Base-by-base conservation (phyloP, 2,329 filamentous ascomycete species). In the Scedosporium apiospermum region DNA sequence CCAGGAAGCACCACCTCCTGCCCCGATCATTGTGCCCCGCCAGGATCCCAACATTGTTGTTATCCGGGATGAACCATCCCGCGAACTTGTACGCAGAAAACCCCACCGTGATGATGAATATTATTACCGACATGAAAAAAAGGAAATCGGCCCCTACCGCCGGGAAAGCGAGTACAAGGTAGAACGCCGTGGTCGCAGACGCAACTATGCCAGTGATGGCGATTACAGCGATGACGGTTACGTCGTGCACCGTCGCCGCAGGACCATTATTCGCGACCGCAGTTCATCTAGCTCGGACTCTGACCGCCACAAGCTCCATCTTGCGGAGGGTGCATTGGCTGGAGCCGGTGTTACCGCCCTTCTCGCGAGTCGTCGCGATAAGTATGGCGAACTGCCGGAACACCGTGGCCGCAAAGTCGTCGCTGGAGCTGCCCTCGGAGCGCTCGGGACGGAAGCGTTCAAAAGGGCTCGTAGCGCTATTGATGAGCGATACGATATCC, bases 311-410 rank as follows among this genome's bases (percentile, higher is more conserved):
- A 85, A 79, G 70, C 81, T 82, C 51, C 82, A 86, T 66, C 71
- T 88, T 4, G 85, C 85, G 23, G 84, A 86, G 68, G 85, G 85
- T n/a, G 85, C 84, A 9, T 76, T 87, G 16, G 85, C 85, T 30
- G 85, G 84, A 16, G 85, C 85, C 18, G 85, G 85, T 58, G 72
- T 85, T 6, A 81, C 82, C 10, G 85, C 85, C n/a, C 72, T 88
- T 2, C 72, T 86, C 5, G 77, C 80, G 16, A 82, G 81, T 58
- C 81, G 83, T 21, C 78, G 82, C 58, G 77, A 79, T 60, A 77
- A 76, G 62, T 73, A 80, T 2, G 80, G 81, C 59, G 81, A 82
- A 26, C 68, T 81, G 3, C 74, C 74, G 0, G 78, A 82, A 21
- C 73, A 83, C 66, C 79, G 82, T 26, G 82, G 82, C 51, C 79